Evolutionary conservation across 176 grass and related monocot species (phyloP), one percentile per base, ranked within the genome.

Genomic region (Oryza rufipogon): DNA sequence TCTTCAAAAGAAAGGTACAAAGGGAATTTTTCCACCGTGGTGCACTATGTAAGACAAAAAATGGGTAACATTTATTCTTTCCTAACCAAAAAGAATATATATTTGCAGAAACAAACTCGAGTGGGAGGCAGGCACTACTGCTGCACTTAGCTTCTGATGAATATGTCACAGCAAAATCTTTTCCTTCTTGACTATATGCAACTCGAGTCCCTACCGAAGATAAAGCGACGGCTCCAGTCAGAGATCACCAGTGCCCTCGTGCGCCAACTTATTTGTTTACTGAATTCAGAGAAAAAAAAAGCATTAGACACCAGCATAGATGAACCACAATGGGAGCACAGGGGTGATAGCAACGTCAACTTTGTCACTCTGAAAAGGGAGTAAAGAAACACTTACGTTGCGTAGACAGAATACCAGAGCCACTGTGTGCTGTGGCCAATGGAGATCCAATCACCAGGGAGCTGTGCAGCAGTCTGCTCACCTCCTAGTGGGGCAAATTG

Each of bases 391-490:
- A 78, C 78, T 86, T 87, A 95, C 93, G 91, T 98, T 30, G 96
- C 96, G 1, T 98, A 95, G 20, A 98, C 87, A 0, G 96, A 98
- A 51, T 98, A 95, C 96, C 96, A 98, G 80, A 98, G 93, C 96
- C 96, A 98, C 87, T 95, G 96, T 54, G 41, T 23, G 82, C 96
- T 98, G 36, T 90, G 93, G 60, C 96, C 96, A 81, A 98, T 95
- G 80, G 89, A 95, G 79, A 98, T 88, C 96, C 96, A 98, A 88
- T 98, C 96, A 56, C 96, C 91, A 0, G 96, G 92, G 34, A 98
- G 87, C 78, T 98, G 89, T 82, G 96, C 96, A 15, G 93, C 96
- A 17, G 96, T 95, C 86, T 98, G 92, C 84, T 98, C 96, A 19
- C 93, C 96, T 78, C 96, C 95, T 83, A 95, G 82, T 48, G 96